A percentile compares a stretch with the other conserved stretches of the same genome.
phyloP scores from a whole-genome alignment of 148 eudicot species.

The Arctostaphylos glauca region DNA sequence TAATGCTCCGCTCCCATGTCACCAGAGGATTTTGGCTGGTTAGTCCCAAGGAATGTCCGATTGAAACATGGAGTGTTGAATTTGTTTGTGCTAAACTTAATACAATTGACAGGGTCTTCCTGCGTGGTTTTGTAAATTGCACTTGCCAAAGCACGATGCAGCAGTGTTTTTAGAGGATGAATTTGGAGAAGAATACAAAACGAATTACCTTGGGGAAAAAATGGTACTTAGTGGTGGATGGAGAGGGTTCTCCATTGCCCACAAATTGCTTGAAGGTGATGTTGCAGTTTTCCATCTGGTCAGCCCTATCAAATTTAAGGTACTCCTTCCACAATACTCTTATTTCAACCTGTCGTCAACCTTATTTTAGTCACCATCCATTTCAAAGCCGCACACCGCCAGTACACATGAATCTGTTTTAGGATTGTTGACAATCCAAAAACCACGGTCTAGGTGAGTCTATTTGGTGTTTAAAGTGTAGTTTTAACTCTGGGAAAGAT shows the following conservation, averaged over 20 bases:
- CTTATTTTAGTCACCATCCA: background rate
- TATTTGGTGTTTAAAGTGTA: background rate
- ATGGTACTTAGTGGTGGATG: conserved; percentile 27
- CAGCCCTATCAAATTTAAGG: conserved; percentile 23
- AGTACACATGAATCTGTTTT: background rate
- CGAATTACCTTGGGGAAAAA: conserved; percentile 9
- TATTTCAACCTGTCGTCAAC: background rate
- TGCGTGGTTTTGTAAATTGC: conserved; percentile 10
- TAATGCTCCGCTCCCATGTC: too few species aligned
- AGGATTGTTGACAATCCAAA: background rate
- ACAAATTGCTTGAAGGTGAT: conserved; percentile 29
- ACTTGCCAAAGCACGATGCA: conserved; percentile 17
- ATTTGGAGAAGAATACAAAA: conserved; percentile 12
- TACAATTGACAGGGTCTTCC: conserved; percentile 28
- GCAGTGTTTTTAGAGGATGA: conserved; percentile 22
- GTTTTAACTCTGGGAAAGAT: background rate
- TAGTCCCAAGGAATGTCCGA: background rate
- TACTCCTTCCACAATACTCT: background rate
- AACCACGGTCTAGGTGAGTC: background rate
- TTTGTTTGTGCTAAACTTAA: background rate
- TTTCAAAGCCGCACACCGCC: background rate
- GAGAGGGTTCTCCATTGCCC: conserved; percentile 19
- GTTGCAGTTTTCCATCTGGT: conserved; percentile 27
- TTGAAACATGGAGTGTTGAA: background rate
- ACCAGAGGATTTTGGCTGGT: too few species aligned